A percentile compares a stretch with the other conserved stretches of the same genome.
phyloP scores from a whole-genome alignment of 2,329 filamentous ascomycete species.

The Pseudocercospora musae region DNA sequence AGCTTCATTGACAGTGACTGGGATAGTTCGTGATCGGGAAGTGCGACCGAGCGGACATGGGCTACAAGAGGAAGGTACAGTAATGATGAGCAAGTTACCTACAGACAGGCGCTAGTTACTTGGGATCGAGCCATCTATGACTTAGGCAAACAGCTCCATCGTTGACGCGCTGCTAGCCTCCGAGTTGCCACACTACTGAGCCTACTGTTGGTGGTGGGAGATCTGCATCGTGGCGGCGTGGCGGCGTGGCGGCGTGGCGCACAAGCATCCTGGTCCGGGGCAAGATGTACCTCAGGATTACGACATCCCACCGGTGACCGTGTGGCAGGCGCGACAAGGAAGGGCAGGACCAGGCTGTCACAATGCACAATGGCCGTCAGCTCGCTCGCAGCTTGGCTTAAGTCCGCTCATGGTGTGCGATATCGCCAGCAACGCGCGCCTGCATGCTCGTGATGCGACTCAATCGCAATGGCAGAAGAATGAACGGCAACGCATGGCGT shows the following conservation, averaged over 20 bases:
- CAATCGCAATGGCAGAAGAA: too few relatives aligned
- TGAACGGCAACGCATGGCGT: too few relatives aligned
- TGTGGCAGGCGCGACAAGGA: not conserved
- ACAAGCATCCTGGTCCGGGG: not conserved
- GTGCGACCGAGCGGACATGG: not conserved
- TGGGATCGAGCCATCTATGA: too few relatives aligned
- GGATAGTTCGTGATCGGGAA: not conserved
- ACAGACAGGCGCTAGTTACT: too few relatives aligned
- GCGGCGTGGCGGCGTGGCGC: too few relatives aligned
- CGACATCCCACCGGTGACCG: not conserved
- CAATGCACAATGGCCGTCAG: not conserved
- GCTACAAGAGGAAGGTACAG: not conserved
- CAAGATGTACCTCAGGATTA: too few relatives aligned
- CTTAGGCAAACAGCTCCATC: too few relatives aligned
- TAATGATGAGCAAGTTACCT: too few relatives aligned
- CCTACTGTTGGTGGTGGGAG: too few relatives aligned
- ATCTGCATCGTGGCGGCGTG: slow-evolving; percentile 2
- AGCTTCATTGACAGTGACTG: not conserved
- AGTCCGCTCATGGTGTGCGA: not conserved
- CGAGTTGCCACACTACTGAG: not conserved
- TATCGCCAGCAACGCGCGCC: not conserved
- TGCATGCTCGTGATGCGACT: not conserved
- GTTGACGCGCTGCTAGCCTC: too few relatives aligned
- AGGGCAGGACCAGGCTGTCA: not conserved
- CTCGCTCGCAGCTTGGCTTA: not conserved